Evolutionary conservation across 192 early-diverging fungal genomes (phyloP).

Genomic region (Backusella tuberculispora): DNA sequence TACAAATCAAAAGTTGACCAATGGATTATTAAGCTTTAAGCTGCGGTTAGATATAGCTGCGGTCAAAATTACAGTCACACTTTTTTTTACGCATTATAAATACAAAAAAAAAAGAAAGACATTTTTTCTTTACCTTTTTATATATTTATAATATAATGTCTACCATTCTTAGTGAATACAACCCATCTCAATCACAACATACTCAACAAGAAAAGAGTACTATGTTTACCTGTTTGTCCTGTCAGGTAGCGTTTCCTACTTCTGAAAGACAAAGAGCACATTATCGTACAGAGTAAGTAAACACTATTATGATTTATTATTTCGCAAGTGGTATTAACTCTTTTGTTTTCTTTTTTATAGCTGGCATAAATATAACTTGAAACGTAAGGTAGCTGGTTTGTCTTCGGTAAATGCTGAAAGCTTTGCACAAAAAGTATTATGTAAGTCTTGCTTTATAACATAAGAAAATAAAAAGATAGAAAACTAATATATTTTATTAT

Average conservation of each 20-base stretch:
- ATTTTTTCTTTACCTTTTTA: not conserved
- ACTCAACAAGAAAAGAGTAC: not conserved
- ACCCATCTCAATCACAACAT: not conserved
- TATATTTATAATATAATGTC: not conserved
- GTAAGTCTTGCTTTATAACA: conserved; percentile 12
- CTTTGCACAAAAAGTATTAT: conserved; percentile 78
- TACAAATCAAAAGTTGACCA: no score
- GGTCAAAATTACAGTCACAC: not conserved
- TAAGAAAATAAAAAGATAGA: not conserved
- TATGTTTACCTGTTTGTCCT: conserved; percentile 85
- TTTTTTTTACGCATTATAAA: conserved; percentile 4
- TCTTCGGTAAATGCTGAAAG: conserved; percentile 84
- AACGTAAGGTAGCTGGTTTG: conserved; percentile 91
- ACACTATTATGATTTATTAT: not conserved
- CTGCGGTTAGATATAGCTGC: not conserved
- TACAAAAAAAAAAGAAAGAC: not conserved
- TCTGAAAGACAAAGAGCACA: conserved; percentile 92
- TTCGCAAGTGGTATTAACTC: no score
- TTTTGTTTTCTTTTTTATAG: conserved; percentile 13
- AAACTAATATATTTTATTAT: not conserved
- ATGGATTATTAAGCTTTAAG: no score
- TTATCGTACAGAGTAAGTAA: conserved; percentile 80
- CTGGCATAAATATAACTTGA: conserved; percentile 99
- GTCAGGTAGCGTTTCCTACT: conserved; percentile 92
- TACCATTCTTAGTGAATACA: conserved; percentile 3